These are phyloP conservation scores for Candida ortonii DNA, from an alignment of 805 yeast genomes.

Conservation along the genomic window DNA sequence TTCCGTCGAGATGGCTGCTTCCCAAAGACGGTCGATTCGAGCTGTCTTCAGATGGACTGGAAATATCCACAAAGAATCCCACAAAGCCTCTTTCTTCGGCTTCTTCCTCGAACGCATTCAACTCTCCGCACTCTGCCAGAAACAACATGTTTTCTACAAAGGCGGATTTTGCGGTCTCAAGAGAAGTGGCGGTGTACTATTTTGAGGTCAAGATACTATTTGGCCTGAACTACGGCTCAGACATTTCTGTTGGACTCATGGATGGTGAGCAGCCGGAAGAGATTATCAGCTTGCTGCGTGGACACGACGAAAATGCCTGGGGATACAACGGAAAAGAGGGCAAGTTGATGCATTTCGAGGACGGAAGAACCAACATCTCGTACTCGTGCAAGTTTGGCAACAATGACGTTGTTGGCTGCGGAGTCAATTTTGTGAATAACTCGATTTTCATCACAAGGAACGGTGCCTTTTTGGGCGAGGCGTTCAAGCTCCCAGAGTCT, in stretches of 20 bases:
- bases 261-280: slow-evolving; percentile 28
- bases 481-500: slow-evolving; percentile 43
- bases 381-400: slow-evolving; percentile 47
- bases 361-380: slow-evolving; percentile 34
- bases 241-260: slow-evolving; percentile 46
- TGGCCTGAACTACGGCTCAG: slow-evolving; percentile 36
- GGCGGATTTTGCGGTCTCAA: slow-evolving; percentile 36
- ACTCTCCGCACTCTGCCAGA: slow-evolving; percentile 12
- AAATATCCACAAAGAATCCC: slow-evolving; percentile 24
- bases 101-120: slow-evolving; percentile 8
- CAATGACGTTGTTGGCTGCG: slow-evolving; percentile 78
- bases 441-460: slow-evolving; percentile 77
- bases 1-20: slow-evolving; percentile 29
- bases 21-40: slow-evolving; percentile 20
- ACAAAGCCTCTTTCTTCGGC: slow-evolving; percentile 13
- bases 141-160: slow-evolving; percentile 26
- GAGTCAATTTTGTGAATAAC: slow-evolving; percentile 64
- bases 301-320: slow-evolving; percentile 46
- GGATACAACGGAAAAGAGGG: slow-evolving; percentile 57
- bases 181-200: slow-evolving; percentile 46
- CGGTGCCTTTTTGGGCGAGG: slow-evolving; percentile 61
- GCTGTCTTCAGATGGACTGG: slow-evolving; percentile 22
- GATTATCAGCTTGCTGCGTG: slow-evolving; percentile 40
- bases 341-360: slow-evolving; percentile 35
- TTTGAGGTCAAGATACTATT: slow-evolving; percentile 44